These are phyloP conservation scores for Suhomyces taliae DNA, from an alignment of 1,139 yeast species.

Conservation along the genomic window DNA sequence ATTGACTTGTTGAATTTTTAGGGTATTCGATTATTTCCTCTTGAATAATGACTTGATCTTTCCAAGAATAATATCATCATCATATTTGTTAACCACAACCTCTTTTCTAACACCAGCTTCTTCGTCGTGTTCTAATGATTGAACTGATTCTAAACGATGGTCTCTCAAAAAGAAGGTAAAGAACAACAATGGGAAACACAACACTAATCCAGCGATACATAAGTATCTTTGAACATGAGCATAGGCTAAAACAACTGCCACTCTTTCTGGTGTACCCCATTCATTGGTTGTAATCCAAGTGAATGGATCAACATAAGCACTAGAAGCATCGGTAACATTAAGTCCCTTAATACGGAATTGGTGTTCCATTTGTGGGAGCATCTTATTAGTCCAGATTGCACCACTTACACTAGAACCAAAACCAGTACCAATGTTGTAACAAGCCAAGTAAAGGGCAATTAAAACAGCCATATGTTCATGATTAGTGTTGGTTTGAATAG, in stretches of 20 bases:
- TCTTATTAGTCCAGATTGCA: slow-evolving; percentile 60
- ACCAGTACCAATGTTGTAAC: slow-evolving; percentile 63
- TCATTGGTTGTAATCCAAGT: slow-evolving; percentile 44
- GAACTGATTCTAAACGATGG: slow-evolving; percentile 44
- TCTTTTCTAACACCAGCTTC: slow-evolving; percentile 18
- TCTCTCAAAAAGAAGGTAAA: slow-evolving; percentile 56
- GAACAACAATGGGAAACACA: slow-evolving; percentile 53
- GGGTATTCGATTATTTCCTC: slow-evolving; percentile 1
- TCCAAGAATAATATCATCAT: slow-evolving; percentile 24
- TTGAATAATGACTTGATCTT: slow-evolving; percentile 11
- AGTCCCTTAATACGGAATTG: slow-evolving; percentile 17
- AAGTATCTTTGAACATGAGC: slow-evolving; percentile 58
- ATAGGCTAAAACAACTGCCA: slow-evolving; percentile 57
- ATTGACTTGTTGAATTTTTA: background rate
- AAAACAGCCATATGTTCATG: slow-evolving; percentile 68
- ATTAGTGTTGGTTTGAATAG: slow-evolving; percentile 60
- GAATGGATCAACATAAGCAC: slow-evolving; percentile 57
- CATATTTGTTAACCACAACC: slow-evolving; percentile 44
- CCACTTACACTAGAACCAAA: slow-evolving; percentile 57
- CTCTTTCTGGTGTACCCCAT: slow-evolving; percentile 64
- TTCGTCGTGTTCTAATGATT: slow-evolving; percentile 31
- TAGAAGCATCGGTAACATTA: slow-evolving; percentile 31
- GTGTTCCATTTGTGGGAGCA: slow-evolving; percentile 31
- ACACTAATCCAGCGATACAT: slow-evolving; percentile 37
- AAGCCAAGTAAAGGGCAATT: slow-evolving; percentile 54